Conservation (phyloP, 495 filamentous ascomycete species). For the Hypoxylon perforatum region DNA sequence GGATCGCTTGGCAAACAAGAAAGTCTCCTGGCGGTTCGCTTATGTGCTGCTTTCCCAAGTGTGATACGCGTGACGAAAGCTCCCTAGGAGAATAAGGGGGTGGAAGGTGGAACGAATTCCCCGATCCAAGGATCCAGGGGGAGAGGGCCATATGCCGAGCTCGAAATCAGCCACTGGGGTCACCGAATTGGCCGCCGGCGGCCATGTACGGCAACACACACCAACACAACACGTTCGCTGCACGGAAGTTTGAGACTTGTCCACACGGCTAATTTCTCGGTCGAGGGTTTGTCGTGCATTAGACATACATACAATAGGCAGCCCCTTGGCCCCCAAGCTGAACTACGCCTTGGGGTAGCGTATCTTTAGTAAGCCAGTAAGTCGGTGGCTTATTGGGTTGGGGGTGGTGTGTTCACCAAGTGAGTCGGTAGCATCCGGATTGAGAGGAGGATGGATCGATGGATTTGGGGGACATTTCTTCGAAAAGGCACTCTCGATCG, state of each 20-base stretch:
- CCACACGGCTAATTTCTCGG: conserved; percentile 24
- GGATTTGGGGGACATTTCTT: conserved; percentile 21
- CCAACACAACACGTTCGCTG: not conserved
- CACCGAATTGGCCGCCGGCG: conserved; percentile 9
- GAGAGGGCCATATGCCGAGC: conserved; percentile 3
- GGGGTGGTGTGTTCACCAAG: too few relatives aligned
- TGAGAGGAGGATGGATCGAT: conserved; percentile 20
- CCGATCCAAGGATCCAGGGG: conserved; percentile 8
- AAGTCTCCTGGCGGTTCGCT: conserved; percentile 31
- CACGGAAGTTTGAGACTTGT: conserved; percentile 2
- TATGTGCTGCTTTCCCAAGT: conserved; percentile 6
- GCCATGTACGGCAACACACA: not conserved
- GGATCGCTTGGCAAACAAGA: conserved; percentile 21
- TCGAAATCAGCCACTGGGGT: conserved; percentile 2
- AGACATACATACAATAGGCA: conserved; percentile 1
- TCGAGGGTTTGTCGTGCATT: conserved; percentile 13
- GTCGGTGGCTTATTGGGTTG: too few relatives aligned
- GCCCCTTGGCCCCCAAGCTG: conserved; percentile 11
- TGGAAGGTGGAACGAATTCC: not conserved
- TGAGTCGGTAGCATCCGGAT: conserved; percentile 11
- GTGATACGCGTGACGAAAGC: conserved; percentile 33
- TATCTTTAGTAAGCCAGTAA: conserved; percentile 23
- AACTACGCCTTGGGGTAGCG: not conserved
- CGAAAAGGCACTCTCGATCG: conserved; percentile 9
- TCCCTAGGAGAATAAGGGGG: conserved; percentile 1